A percentile compares a stretch with the other conserved stretches of the same genome.
Evolutionary conservation across 1,139 yeast species (phyloP).

Genomic region (Zygoascus sp.): DNA sequence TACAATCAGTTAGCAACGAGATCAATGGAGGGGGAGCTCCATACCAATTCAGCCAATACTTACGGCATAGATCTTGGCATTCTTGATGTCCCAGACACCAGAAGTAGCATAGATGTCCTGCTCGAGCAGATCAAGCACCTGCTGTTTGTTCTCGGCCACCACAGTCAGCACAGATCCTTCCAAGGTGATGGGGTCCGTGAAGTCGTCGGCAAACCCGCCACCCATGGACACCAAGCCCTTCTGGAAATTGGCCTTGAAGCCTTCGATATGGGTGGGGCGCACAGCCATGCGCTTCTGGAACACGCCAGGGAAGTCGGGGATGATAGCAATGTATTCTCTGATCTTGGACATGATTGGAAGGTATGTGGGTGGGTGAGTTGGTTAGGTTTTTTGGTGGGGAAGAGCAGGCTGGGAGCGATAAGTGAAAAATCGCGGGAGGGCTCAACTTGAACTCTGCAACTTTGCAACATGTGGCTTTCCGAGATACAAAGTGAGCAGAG

Average conservation of each 20-base stretch:
- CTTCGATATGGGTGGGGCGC: constrained; percentile 57
- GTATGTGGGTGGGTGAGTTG: not conserved
- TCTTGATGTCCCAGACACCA: constrained; percentile 75
- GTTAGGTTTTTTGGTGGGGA: not conserved
- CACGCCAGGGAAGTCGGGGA: constrained; percentile 63
- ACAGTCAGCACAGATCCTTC: constrained; percentile 68
- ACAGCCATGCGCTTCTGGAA: constrained; percentile 47
- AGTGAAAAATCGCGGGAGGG: too few relatives aligned
- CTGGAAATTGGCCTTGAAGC: constrained; percentile 47
- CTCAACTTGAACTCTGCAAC: not conserved
- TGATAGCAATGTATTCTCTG: constrained; percentile 43
- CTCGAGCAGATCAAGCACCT: constrained; percentile 58
- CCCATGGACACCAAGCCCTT: constrained; percentile 58
- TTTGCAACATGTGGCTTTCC: constrained; percentile 33
- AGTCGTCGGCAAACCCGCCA: constrained; percentile 35
- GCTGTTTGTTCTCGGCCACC: constrained; percentile 58
- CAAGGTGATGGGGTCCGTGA: constrained; percentile 44
- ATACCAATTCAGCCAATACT: too few relatives aligned
- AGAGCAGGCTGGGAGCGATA: too few relatives aligned
- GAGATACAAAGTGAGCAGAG: constrained; percentile 35
- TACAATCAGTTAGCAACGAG: not conserved
- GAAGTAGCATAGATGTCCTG: constrained; percentile 57
- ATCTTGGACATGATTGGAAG: constrained; percentile 9
- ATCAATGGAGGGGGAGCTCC: not conserved
- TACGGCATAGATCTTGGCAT: constrained; percentile 55